Evolutionary conservation across 2,329 filamentous ascomycete genomes (phyloP), one percentile per base, ranked within the genome.

Genomic region (Helicocarpus griseus): DNA sequence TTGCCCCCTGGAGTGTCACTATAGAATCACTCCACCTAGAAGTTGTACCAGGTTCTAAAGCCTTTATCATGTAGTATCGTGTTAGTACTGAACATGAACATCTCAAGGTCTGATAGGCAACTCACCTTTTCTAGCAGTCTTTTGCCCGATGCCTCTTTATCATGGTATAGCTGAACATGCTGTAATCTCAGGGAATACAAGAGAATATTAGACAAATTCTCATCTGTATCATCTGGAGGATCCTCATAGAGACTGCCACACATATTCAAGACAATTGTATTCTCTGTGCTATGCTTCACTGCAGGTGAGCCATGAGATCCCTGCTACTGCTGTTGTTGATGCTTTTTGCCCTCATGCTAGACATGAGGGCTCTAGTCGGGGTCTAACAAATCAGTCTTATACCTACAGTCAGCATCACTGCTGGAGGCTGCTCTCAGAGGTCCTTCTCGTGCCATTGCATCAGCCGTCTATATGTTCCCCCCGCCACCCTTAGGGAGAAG

Each of bases 181-280:
- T 49, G 49, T 57, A 61, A 57, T 61, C 51, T n/a, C n/a, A n/a
- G n/a, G n/a, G n/a, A n/a, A n/a, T n/a, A n/a, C 26, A 53, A 52
- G 31, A 49, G 48, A 22, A 61, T 51, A 26, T 60, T 43, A 17
- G 54, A 53, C 17, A 61, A 50, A 43, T 59, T 53, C 54, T 59
- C 39, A 53, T 60, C 54, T 14, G 50, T 59, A 44, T 61, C 36
- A 58, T 58, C 49, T 49, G 47, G 51, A 19, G 51, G 52, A 54
- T 56, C 53, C 53, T 58, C 29, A 48, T 56, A 56, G 38, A 38
- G 33, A 17, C 39, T 44, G 49, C 45, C 22, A 24, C 17, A 31
- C 6, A 13, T 21, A 22, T 31, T 35, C 21, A 33, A 41, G 29
- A n/a, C n/a, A n/a, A 38, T 33, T 45, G 31, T 14, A 21, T 43